A percentile compares a stretch with the other conserved stretches of the same genome.
Evolutionary conservation across 2,329 filamentous ascomycete genomes (phyloP).

Genomic region (Colletotrichum karsti): DNA sequence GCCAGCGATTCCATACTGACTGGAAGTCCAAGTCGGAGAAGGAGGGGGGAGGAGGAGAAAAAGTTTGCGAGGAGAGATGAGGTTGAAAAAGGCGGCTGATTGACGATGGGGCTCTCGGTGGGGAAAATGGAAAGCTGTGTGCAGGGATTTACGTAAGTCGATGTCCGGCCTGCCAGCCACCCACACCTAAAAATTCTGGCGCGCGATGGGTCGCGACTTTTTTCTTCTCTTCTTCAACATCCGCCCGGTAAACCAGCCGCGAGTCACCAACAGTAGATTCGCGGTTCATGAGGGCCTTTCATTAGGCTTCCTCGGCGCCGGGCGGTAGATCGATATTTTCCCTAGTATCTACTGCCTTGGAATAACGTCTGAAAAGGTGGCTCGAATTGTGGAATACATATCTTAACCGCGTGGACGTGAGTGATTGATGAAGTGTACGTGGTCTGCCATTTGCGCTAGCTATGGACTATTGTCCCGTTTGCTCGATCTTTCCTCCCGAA

Average conservation of each 20-base stretch:
- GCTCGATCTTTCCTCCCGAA: neutral
- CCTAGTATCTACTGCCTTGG: constrained; percentile 91
- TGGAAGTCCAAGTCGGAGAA: neutral
- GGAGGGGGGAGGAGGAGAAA: neutral
- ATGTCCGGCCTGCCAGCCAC: constrained; percentile 17
- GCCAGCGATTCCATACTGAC: constrained; percentile 75
- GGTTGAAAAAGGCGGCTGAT: constrained; percentile 31
- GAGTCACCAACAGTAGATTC: constrained; percentile 30
- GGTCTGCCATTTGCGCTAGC: neutral
- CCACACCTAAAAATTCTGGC: constrained; percentile 19
- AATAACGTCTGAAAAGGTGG: constrained; percentile 80
- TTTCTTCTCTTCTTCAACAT: constrained; percentile 45
- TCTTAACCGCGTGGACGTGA: neutral
- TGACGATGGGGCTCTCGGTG: constrained; percentile 18
- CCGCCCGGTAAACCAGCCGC: constrained; percentile 44
- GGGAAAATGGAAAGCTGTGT: constrained; percentile 22
- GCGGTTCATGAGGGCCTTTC: constrained; percentile 55
- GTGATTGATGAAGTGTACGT: neutral
- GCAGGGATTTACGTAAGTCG: neutral
- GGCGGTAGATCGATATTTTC: constrained; percentile 69
- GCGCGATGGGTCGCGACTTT: constrained; percentile 23
- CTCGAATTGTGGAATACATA: constrained; percentile 84
- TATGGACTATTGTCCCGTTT: neutral
- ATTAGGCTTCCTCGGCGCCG: constrained; percentile 62
- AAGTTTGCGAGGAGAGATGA: constrained; percentile 23